Evolutionary conservation across 257 asterid genomes (phyloP).

Genomic region (Plectranthus barbatus): DNA sequence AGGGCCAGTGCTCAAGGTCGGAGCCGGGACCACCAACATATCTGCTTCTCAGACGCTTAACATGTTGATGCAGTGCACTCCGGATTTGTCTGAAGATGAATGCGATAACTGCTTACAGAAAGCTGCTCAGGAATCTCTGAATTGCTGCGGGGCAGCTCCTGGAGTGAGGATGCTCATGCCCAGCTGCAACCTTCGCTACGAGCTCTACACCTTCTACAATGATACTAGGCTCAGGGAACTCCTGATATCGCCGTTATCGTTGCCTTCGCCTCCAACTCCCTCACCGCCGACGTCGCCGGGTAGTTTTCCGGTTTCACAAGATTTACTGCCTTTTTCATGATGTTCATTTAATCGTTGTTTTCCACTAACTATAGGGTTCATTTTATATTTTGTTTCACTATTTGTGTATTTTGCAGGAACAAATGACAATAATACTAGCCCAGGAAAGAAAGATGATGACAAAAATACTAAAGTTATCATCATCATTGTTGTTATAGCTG

Average conservation of each 20-base stretch:
- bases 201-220: background rate
- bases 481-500: background rate
- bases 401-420: constrained; percentile 21
- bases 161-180: background rate
- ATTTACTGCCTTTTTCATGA: too few species aligned
- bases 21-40: background rate
- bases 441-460: background rate
- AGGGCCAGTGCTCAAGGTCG: background rate
- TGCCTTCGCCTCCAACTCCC: background rate
- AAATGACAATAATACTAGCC: background rate
- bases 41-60: background rate
- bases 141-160: background rate
- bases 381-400: too few species aligned
- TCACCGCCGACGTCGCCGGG: background rate
- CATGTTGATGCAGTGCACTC: constrained; percentile 18
- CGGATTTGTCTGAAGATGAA: background rate
- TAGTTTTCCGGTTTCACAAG: too few species aligned
- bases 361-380: too few species aligned
- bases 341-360: too few species aligned
- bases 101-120: background rate
- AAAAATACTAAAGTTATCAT: background rate
- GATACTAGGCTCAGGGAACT: constrained; percentile 4
- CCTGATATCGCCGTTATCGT: background rate
- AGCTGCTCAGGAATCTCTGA: background rate
- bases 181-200: constrained; percentile 13